These are phyloP conservation scores for Aspergillus cavernicola DNA, from an alignment of 495 filamentous ascomycete genomes.

Conservation along the genomic window DNA sequence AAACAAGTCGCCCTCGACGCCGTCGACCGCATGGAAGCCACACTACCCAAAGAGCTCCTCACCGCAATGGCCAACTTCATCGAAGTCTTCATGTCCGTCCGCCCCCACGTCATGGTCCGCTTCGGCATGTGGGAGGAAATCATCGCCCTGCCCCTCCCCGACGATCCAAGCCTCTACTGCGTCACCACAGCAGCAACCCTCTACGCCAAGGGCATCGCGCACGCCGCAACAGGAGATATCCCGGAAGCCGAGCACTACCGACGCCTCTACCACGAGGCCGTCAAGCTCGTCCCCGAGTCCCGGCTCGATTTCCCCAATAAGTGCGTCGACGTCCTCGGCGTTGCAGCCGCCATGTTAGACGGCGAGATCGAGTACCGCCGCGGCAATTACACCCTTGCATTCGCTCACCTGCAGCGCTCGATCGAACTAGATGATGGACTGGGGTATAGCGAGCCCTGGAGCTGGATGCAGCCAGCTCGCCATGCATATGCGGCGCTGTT, in stretches of 20 bases:
- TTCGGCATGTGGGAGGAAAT: conserved; percentile 65
- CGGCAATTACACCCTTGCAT: conserved; percentile 52
- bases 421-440: conserved; percentile 51
- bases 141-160: conserved; percentile 43
- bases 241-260: conserved; percentile 44
- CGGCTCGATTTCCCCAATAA: conserved; percentile 64
- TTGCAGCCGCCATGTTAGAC: conserved; percentile 61
- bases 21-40: conserved; percentile 44
- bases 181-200: conserved; percentile 59
- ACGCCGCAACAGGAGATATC: conserved; percentile 49
- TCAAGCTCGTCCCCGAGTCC: conserved; percentile 43
- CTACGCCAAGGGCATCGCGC: conserved; percentile 63
- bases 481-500: conserved; percentile 61
- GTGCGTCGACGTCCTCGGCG: conserved; percentile 52
- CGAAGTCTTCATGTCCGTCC: conserved; percentile 58
- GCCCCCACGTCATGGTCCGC: conserved; percentile 60
- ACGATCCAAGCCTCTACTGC: conserved; percentile 53
- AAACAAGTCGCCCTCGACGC: conserved; percentile 55
- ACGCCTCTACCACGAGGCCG: conserved; percentile 41
- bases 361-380: conserved; percentile 65
- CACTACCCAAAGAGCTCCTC: conserved; percentile 57
- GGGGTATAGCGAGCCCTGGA: conserved; percentile 63
- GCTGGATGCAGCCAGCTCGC: conserved; percentile 61
- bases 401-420: conserved; percentile 48
- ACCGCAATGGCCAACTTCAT: conserved; percentile 68